These are phyloP conservation scores for Rhododendron vialii DNA, from an alignment of 148 eudicot genomes.

Conservation along the genomic window DNA sequence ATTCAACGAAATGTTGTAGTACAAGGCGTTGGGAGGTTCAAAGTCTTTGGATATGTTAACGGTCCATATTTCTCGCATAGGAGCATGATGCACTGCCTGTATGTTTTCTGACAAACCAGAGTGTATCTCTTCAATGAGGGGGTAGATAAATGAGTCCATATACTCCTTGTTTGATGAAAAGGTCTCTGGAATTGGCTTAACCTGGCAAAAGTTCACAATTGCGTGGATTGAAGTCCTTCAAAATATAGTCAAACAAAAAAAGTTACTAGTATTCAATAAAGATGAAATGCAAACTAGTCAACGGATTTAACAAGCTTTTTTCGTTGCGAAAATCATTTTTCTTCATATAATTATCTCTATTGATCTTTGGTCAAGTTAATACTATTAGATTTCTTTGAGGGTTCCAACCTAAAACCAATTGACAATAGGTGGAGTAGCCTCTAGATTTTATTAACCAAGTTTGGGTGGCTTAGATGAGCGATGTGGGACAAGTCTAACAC, in stretches of 20 bases:
- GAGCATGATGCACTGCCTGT: conserved; percentile 13
- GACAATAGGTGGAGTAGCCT: too few species aligned
- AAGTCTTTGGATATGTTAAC: not conserved
- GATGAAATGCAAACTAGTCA: too few species aligned
- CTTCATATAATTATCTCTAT: too few species aligned
- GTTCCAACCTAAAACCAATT: too few species aligned
- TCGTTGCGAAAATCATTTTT: too few species aligned
- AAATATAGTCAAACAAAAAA: not conserved
- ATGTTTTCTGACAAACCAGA: conserved; percentile 36
- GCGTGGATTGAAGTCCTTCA: not conserved
- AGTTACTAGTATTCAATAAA: too few species aligned
- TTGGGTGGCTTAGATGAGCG: too few species aligned
- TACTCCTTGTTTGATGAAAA: conserved; percentile 32
- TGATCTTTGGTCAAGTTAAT: too few species aligned
- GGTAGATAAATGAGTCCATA: conserved; percentile 31
- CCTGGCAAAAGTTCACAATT: conserved; percentile 22
- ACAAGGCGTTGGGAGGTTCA: conserved; percentile 18
- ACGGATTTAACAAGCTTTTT: too few species aligned
- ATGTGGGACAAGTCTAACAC: too few species aligned
- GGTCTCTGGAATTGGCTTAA: conserved; percentile 28
- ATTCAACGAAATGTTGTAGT: conserved; percentile 17
- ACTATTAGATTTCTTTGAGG: too few species aligned
- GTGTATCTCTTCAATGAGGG: conserved; percentile 9
- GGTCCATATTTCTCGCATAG: conserved; percentile 18
- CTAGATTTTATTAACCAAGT: too few species aligned